Evolutionary conservation across 108 stramenopile genomes (phyloP).

Genomic region (Schizochytrium sp.): DNA sequence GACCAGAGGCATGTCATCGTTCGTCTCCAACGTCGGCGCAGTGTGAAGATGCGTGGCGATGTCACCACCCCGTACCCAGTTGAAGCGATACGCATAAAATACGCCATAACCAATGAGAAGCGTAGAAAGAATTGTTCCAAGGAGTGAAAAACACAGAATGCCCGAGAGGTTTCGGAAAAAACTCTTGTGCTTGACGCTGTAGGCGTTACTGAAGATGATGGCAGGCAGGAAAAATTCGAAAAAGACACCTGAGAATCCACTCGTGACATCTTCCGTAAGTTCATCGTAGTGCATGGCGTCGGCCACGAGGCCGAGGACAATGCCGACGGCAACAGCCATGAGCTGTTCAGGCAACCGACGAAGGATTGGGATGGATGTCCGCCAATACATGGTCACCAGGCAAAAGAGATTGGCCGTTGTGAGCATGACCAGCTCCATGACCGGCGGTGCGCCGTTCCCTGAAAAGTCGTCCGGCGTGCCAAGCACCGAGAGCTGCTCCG

Average conservation of each 20-base stretch:
- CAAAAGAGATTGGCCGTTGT: neutral
- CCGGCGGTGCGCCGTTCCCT: neutral
- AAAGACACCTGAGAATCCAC: conserved; percentile 48
- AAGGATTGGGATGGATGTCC: neutral
- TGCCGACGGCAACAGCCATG: neutral
- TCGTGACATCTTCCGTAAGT: neutral
- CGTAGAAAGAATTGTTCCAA: conserved; percentile 80
- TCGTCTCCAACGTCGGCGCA: conserved; percentile 16
- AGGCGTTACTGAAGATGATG: conserved; percentile 91
- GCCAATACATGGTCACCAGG: conserved; percentile 1
- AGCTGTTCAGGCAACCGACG: neutral
- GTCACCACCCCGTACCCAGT: conserved; percentile 60
- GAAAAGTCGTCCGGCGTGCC: neutral
- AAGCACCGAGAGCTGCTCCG: neutral
- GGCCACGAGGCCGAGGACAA: neutral
- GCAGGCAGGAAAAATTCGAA: conserved; percentile 87
- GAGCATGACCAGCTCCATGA: neutral
- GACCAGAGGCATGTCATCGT: neutral
- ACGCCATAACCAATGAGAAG: conserved; percentile 75
- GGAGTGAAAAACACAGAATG: conserved; percentile 75
- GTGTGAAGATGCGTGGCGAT: conserved; percentile 70
- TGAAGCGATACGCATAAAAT: conserved; percentile 59
- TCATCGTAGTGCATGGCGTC: neutral
- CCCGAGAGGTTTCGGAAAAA: conserved; percentile 90
- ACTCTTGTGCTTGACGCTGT: conserved; percentile 60